Evolutionary conservation across 2,329 filamentous ascomycete species (phyloP).

Genomic region (Alternaria arbusti): DNA sequence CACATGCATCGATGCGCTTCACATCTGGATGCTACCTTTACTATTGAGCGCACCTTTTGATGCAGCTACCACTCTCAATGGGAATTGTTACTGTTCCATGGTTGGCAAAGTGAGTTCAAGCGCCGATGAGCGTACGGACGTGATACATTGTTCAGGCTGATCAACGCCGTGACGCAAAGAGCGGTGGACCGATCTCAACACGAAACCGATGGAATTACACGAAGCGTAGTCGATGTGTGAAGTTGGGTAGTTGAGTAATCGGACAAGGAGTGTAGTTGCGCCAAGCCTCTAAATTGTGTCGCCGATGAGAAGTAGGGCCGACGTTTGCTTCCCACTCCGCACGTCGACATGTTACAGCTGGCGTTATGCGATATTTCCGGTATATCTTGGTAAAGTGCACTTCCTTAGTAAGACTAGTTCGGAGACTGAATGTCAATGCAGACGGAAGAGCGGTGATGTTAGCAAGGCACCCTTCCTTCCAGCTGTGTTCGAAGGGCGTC

Average conservation of each 20-base stretch:
- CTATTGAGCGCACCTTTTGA: background rate
- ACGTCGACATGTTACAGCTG: background rate
- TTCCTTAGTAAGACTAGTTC: background rate
- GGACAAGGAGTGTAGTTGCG: background rate
- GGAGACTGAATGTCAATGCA: background rate
- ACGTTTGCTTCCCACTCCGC: background rate
- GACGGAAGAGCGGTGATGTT: background rate
- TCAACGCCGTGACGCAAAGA: background rate
- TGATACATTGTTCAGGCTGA: background rate
- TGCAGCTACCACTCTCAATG: background rate
- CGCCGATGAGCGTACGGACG: background rate
- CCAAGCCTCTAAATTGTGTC: background rate
- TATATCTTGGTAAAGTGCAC: background rate
- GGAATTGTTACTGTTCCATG: background rate
- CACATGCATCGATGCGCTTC: background rate
- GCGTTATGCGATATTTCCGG: background rate
- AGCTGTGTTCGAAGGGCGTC: background rate
- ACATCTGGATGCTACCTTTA: background rate
- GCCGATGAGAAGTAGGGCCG: background rate
- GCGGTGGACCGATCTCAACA: background rate
- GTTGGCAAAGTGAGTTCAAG: background rate
- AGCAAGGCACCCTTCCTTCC: background rate
- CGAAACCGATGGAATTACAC: background rate
- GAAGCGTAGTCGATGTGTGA: background rate
- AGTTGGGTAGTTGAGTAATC: background rate